phyloP scores from a whole-genome alignment of 2,329 filamentous ascomycete genomes.

The Venturia effusa region DNA sequence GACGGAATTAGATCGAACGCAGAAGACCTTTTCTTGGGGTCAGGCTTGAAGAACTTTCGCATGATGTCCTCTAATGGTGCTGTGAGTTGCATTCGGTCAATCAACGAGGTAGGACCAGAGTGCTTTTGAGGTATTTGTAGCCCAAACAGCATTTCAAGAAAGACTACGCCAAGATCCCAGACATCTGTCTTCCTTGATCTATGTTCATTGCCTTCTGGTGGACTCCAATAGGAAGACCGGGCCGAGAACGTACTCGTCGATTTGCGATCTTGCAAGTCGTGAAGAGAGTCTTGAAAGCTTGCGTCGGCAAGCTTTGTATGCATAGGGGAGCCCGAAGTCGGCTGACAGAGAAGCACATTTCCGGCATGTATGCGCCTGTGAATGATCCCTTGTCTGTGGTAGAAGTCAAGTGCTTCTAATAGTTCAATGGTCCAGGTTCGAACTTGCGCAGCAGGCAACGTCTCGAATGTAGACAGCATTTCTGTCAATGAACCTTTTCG shows the following conservation, averaged over 20 bases:
- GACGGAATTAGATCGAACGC: slow-evolving; percentile 62
- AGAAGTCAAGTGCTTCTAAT: slow-evolving; percentile 75
- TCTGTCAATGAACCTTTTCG: slow-evolving; percentile 77
- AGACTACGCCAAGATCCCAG: slow-evolving; percentile 88
- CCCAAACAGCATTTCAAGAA: slow-evolving; percentile 91
- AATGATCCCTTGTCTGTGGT: slow-evolving; percentile 73
- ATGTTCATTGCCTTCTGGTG: slow-evolving; percentile 59
- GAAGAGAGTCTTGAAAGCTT: slow-evolving; percentile 57
- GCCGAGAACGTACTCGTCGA: slow-evolving; percentile 45
- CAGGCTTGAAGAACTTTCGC: slow-evolving; percentile 71
- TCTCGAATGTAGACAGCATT: slow-evolving; percentile 67
- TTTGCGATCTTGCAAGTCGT: slow-evolving; percentile 46
- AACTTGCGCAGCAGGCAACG: slow-evolving; percentile 61
- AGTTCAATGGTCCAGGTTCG: slow-evolving; percentile 88
- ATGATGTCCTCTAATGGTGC: slow-evolving; percentile 69
- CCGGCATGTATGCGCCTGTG: slow-evolving; percentile 74
- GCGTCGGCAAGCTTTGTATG: slow-evolving; percentile 66
- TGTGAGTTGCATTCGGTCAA: slow-evolving; percentile 61
- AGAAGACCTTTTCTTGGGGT: slow-evolving; percentile 72
- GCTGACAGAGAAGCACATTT: slow-evolving; percentile 69
- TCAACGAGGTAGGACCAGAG: slow-evolving; percentile 64
- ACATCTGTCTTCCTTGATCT: slow-evolving; percentile 66
- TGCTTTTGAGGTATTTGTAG: slow-evolving; percentile 65
- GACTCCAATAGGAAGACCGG: slow-evolving; percentile 71
- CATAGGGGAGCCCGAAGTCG: slow-evolving; percentile 53